A percentile compares a stretch with the other conserved stretches of the same genome.
Conservation (phyloP, 116 monocot species). For the Iris pallida region DNA sequence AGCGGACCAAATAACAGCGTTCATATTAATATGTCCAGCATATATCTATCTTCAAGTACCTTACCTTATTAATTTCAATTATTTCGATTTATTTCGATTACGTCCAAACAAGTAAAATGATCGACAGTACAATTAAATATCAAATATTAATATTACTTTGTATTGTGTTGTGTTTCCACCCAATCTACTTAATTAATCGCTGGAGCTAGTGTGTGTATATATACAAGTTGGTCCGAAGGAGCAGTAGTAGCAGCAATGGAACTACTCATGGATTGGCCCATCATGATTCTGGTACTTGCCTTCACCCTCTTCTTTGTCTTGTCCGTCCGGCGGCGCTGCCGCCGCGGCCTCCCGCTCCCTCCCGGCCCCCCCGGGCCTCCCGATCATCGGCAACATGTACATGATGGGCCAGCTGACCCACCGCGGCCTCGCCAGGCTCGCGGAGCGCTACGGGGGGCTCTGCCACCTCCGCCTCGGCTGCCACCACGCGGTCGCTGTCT, state of each 20-base stretch:
- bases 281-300: background rate
- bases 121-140: no score
- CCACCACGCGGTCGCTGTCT: constrained; percentile 8
- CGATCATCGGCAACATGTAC: constrained; percentile 9
- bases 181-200: no score
- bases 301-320: background rate
- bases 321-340: background rate
- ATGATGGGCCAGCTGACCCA: constrained; percentile 10
- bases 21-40: no score
- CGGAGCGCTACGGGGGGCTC: constrained; percentile 10
- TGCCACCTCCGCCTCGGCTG: constrained; percentile 14
- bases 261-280: background rate
- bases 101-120: no score
- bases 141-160: no score
- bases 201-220: no score
- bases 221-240: background rate
- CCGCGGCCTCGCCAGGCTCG: constrained; percentile 16
- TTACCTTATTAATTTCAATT: no score
- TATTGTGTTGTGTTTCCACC: no score
- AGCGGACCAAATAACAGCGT: no score
- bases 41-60: no score
- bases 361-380: constrained; percentile 13
- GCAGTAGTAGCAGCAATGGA: background rate
- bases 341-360: background rate
- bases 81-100: no score